phyloP scores from a whole-genome alignment of 2,329 filamentous ascomycete species.

The Diaporthe ilicicola region DNA sequence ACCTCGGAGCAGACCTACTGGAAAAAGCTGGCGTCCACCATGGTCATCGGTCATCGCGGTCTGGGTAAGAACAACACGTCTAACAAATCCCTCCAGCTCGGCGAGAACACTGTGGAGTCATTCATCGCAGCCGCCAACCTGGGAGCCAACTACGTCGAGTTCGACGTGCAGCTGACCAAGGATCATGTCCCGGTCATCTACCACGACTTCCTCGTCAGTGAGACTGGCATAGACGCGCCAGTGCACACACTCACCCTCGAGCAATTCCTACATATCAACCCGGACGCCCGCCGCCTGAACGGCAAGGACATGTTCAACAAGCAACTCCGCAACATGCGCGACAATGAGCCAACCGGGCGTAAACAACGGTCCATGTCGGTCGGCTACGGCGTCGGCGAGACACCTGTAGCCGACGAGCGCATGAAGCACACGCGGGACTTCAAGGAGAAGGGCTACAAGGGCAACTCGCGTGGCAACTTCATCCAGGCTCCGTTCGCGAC shows the following conservation, averaged over 20 bases:
- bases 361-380: constrained; percentile 64
- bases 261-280: constrained; percentile 90
- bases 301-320: constrained; percentile 46
- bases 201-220: constrained; percentile 96
- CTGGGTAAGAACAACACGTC: constrained; percentile 89
- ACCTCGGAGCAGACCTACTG: constrained; percentile 94
- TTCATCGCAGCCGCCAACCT: constrained; percentile 97
- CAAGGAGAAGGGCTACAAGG: constrained; percentile 95
- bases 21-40: constrained; percentile 90
- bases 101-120: constrained; percentile 94
- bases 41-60: constrained; percentile 78
- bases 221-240: constrained; percentile 95
- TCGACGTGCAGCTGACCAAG: constrained; percentile 97
- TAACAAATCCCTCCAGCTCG: constrained; percentile 88
- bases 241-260: constrained; percentile 95
- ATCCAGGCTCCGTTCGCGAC: constrained; percentile 97
- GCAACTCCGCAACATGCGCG: constrained; percentile 41
- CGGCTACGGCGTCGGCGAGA: constrained; percentile 54
- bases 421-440: constrained; percentile 98
- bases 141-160: constrained; percentile 78
- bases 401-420: constrained; percentile 69
- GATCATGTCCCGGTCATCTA: constrained; percentile 98
- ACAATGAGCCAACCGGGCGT: constrained; percentile 39
- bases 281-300: constrained; percentile 58
- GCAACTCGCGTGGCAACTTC: constrained; percentile 90